Percentiles rank a stretch among this genome's conserved stretches.
These are phyloP conservation scores for Euphorbia tirucalli DNA, from an alignment of 345 rosid species.

Conservation along the genomic window DNA sequence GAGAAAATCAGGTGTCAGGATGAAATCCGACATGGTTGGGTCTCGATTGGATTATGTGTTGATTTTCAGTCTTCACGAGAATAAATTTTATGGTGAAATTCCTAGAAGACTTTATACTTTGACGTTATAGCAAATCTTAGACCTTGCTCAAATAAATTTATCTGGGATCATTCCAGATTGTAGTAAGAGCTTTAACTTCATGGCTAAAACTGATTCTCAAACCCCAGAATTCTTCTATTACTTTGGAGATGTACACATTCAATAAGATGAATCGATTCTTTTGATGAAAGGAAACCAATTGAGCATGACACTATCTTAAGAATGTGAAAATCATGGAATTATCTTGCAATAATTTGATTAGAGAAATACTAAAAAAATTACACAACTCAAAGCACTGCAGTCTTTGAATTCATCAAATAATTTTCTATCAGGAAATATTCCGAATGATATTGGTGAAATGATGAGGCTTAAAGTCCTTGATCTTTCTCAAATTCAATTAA, in stretches of 20 bases:
- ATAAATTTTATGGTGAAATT: slow-evolving; percentile 7
- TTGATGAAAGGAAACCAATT: slow-evolving; percentile 1
- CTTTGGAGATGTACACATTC: not conserved
- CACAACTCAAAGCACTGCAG: not conserved
- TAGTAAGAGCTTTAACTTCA: not conserved
- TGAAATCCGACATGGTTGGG: slow-evolving; percentile 12
- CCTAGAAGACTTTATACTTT: not conserved
- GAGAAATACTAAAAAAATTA: not conserved
- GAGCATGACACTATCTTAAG: not conserved
- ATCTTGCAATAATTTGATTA: not conserved
- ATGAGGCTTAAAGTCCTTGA: not conserved
- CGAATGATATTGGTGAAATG: not conserved
- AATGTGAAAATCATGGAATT: not conserved
- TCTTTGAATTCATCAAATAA: slow-evolving; percentile 1
- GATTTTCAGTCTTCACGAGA: slow-evolving; percentile 11
- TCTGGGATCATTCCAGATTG: slow-evolving; percentile 7
- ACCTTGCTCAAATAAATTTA: slow-evolving; percentile 9
- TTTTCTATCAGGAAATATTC: not conserved
- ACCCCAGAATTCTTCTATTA: not conserved
- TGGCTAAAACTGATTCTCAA: not conserved
- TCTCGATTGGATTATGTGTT: not conserved
- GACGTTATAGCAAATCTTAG: not conserved
- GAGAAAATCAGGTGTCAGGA: slow-evolving; percentile 2
- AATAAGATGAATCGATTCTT: not conserved
- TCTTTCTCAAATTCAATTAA: not conserved